Evolutionary conservation across 805 yeast genomes (phyloP).

Genomic region (Wickerhamomyces sydowiorum): DNA sequence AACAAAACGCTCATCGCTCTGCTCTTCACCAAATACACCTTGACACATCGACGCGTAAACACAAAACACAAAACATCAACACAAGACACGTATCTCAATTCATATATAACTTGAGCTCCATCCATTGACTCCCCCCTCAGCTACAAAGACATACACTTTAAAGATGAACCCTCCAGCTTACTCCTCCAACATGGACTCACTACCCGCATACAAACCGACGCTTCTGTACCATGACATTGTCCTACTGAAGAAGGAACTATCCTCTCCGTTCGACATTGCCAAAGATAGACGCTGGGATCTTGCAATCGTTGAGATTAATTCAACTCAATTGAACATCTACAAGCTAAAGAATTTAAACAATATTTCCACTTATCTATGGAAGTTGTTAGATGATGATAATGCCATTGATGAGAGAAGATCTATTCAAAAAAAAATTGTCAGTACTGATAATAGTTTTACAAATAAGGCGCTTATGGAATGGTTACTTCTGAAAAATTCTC

Average conservation of each 20-base stretch:
- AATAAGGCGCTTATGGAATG: background rate
- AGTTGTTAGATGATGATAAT: background rate
- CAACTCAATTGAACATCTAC: slow-evolving; percentile 10
- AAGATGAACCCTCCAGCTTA: background rate
- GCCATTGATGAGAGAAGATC: background rate
- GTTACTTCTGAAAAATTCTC: background rate
- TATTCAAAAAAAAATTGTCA: background rate
- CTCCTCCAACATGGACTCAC: background rate
- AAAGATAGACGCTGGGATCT: slow-evolving; percentile 9
- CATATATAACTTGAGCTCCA: no score
- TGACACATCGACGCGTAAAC: no score
- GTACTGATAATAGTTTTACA: background rate
- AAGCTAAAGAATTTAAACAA: slow-evolving; percentile 1
- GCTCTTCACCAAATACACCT: no score
- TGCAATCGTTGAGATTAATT: slow-evolving; percentile 7
- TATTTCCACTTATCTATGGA: background rate
- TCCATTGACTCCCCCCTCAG: no score
- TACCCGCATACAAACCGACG: background rate
- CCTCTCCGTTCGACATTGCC: slow-evolving; percentile 6
- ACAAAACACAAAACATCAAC: no score
- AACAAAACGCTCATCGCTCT: no score
- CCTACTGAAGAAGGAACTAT: slow-evolving; percentile 4
- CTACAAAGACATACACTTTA: background rate
- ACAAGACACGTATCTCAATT: no score
- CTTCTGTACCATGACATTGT: background rate